Conservation (phyloP, 2,329 filamentous ascomycete genomes). For the Tolypocladium tropicale region DNA sequence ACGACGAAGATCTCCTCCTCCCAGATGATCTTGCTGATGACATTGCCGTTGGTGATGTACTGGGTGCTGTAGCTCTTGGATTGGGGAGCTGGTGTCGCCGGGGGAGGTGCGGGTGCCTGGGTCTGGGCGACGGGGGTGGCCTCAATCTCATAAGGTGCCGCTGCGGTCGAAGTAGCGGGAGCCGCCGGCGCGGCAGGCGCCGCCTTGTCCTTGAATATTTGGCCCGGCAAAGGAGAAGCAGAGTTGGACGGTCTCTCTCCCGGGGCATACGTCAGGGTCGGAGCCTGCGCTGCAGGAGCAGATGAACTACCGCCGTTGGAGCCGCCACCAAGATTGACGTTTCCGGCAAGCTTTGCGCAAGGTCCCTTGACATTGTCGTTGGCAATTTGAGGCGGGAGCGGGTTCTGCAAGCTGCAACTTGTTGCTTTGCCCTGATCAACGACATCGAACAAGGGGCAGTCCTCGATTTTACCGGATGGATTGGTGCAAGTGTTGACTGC, state of each 20-base stretch:
- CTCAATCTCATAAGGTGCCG: neutral
- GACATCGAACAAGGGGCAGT: slow-evolving; percentile 67
- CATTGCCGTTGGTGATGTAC: slow-evolving; percentile 37
- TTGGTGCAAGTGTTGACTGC: slow-evolving; percentile 72
- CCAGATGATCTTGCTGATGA: slow-evolving; percentile 47
- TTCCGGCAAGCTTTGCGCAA: slow-evolving; percentile 53
- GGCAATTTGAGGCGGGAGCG: slow-evolving; percentile 41
- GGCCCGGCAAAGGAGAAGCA: slow-evolving; percentile 27
- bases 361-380: slow-evolving; percentile 51
- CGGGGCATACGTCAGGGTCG: slow-evolving; percentile 24
- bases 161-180: slow-evolving; percentile 2
- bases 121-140: neutral
- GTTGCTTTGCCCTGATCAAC: slow-evolving; percentile 47
- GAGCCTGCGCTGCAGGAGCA: slow-evolving; percentile 3
- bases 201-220: slow-evolving; percentile 28
- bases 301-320: slow-evolving; percentile 9
- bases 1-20: slow-evolving; percentile 45
- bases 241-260: slow-evolving; percentile 21
- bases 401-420: slow-evolving; percentile 48
- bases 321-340: neutral
- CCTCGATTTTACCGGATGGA: slow-evolving; percentile 53
- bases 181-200: neutral
- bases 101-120: slow-evolving; percentile 4
- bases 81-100: slow-evolving; percentile 8
- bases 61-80: slow-evolving; percentile 36